phyloP scores from a whole-genome alignment of 1,284 basidiomycete genomes.

The Tetrapyrgos nigripes region DNA sequence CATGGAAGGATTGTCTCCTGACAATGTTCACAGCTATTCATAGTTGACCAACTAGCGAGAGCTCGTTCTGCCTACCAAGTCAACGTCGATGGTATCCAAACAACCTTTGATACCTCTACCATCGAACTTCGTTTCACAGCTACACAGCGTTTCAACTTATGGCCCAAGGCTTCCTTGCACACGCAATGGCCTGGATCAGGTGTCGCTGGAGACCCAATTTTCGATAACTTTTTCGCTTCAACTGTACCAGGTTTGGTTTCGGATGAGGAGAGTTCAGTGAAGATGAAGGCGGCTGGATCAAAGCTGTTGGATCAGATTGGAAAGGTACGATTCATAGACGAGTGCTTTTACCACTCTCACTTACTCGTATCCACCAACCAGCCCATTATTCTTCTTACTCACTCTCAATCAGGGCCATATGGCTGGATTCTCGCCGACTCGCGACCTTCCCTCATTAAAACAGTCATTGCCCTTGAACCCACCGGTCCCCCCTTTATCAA shows the following conservation, averaged over 20 bases:
- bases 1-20: background rate
- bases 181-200: conserved; percentile 41
- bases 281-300: conserved; percentile 2
- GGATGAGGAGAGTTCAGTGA: background rate
- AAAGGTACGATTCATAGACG: background rate
- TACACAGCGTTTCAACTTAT: conserved; percentile 27
- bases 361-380: conserved; percentile 11
- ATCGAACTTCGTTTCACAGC: conserved; percentile 25
- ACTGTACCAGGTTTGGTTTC: conserved; percentile 4
- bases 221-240: conserved; percentile 36
- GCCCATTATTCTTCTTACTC: conserved; percentile 36
- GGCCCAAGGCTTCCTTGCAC: conserved; percentile 36
- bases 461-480: conserved; percentile 41
- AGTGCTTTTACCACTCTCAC: background rate
- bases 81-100: conserved; percentile 28
- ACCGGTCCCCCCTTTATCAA: conserved; percentile 38
- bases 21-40: conserved; percentile 30
- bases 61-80: conserved; percentile 36
- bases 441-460: conserved; percentile 35
- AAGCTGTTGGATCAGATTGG: conserved; percentile 9
- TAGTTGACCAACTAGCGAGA: conserved; percentile 39
- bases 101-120: conserved; percentile 12
- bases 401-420: conserved; percentile 38
- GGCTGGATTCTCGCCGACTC: conserved; percentile 40
- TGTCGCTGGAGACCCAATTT: conserved; percentile 30